These are phyloP conservation scores for Ophiostoma sp. DNA, from an alignment of 2,329 filamentous ascomycete genomes.

Conservation along the genomic window DNA sequence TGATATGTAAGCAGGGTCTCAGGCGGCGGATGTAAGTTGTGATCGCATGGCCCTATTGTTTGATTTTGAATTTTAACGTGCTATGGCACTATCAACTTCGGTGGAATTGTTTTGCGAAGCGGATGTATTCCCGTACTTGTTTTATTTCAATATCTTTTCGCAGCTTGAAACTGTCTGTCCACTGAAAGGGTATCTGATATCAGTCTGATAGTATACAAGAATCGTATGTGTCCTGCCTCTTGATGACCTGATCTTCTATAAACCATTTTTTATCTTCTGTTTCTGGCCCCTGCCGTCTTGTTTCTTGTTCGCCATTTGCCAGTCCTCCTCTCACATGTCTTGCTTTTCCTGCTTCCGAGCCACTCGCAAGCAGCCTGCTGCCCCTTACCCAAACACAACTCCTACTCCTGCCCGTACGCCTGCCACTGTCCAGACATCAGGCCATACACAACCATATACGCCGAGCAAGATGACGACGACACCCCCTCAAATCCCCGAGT, in stretches of 20 bases:
- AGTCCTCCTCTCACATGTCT: slow-evolving; percentile 11
- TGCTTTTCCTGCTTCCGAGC: slow-evolving; percentile 5
- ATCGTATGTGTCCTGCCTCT: slow-evolving; percentile 16
- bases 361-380: slow-evolving; percentile 8
- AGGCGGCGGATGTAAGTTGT: background rate
- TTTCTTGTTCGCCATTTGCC: background rate
- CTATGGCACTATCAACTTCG: slow-evolving; percentile 1
- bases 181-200: background rate
- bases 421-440: background rate
- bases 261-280: slow-evolving; percentile 37
- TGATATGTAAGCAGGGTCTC: background rate
- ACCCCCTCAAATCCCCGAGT: slow-evolving; percentile 26
- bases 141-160: background rate
- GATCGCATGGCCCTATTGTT: slow-evolving; percentile 6
- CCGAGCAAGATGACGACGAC: slow-evolving; percentile 15
- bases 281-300: background rate
- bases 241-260: slow-evolving; percentile 33
- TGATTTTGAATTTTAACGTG: slow-evolving; percentile 1
- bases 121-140: background rate
- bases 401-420: background rate
- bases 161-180: background rate
- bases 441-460: slow-evolving; percentile 4
- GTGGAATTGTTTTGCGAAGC: background rate
- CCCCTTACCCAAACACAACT: background rate
- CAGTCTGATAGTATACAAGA: slow-evolving; percentile 15